Percentiles rank a stretch among this genome's conserved stretches.
Evolutionary conservation across 2,329 filamentous ascomycete species (phyloP).

Genomic region (Nemania serpens): DNA sequence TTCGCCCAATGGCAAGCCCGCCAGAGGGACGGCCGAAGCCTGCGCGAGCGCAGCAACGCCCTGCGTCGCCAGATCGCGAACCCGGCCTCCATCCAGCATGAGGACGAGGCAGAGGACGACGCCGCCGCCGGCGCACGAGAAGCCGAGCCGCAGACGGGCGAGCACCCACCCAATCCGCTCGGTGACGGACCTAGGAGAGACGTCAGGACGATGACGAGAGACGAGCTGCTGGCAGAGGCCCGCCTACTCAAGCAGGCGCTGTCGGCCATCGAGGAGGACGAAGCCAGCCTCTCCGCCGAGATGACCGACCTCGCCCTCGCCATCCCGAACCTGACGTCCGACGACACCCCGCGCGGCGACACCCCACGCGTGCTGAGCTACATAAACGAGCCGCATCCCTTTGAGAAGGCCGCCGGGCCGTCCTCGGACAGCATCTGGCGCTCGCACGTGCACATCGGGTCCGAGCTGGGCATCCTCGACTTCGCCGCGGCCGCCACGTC

Average conservation of each 20-base stretch:
- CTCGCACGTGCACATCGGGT: constrained; percentile 86
- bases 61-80: constrained; percentile 63
- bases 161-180: constrained; percentile 20
- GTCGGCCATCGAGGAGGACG: constrained; percentile 61
- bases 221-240: constrained; percentile 66
- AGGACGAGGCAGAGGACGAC: constrained; percentile 46
- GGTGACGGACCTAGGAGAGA: constrained; percentile 41
- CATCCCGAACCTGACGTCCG: constrained; percentile 84
- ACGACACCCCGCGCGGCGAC: constrained; percentile 72
- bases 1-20: constrained; percentile 63
- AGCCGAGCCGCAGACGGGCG: not conserved
- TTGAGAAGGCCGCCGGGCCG: constrained; percentile 32
- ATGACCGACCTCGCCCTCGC: constrained; percentile 76
- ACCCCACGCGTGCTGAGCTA: constrained; percentile 71
- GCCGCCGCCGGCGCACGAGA: not conserved
- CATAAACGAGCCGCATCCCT: constrained; percentile 72
- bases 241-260: constrained; percentile 67
- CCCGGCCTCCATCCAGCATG: constrained; percentile 50
- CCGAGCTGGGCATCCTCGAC: constrained; percentile 86
- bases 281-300: constrained; percentile 63
- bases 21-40: constrained; percentile 62
- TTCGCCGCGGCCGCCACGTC: constrained; percentile 81
- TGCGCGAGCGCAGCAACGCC: constrained; percentile 70
- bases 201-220: constrained; percentile 44
- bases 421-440: constrained; percentile 58